Conservation (phyloP, 768 basidiomycete species). For the Naematelia aurantialba region DNA sequence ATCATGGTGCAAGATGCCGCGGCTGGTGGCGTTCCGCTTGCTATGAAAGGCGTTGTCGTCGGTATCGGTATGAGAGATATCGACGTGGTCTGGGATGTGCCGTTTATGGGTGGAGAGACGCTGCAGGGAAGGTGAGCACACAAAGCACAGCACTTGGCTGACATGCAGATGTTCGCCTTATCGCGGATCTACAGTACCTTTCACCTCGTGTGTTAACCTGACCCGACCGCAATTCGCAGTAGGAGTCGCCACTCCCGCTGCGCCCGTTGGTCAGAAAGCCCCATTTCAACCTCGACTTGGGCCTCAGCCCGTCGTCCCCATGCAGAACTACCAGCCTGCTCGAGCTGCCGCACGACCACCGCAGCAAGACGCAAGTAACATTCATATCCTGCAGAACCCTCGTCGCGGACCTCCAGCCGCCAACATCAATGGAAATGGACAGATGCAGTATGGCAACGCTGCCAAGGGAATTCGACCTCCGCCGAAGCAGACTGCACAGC, state of each 20-base stretch:
- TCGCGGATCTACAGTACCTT: slow-evolving; percentile 82
- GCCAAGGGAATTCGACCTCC: slow-evolving; percentile 38
- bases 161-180: slow-evolving; percentile 75
- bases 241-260: slow-evolving; percentile 54
- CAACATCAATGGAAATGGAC: slow-evolving; percentile 16
- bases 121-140: slow-evolving; percentile 71
- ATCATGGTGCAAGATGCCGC: slow-evolving; percentile 89
- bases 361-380: slow-evolving; percentile 49
- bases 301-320: slow-evolving; percentile 59
- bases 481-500: not conserved
- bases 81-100: slow-evolving; percentile 93
- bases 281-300: slow-evolving; percentile 69
- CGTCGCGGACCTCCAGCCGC: slow-evolving; percentile 11
- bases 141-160: not conserved
- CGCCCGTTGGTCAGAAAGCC: slow-evolving; percentile 32
- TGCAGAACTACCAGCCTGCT: slow-evolving; percentile 19
- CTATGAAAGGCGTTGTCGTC: slow-evolving; percentile 88
- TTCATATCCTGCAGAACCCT: slow-evolving; percentile 76
- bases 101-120: slow-evolving; percentile 89
- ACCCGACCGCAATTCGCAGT: slow-evolving; percentile 79
- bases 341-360: slow-evolving; percentile 16
- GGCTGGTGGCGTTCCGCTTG: slow-evolving; percentile 76
- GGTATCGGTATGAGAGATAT: slow-evolving; percentile 80
- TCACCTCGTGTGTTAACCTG: slow-evolving; percentile 84
- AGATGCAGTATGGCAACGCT: slow-evolving; percentile 45